Conservation (phyloP, 495 filamentous ascomycete genomes). For the Beverwykella pulmonaria region DNA sequence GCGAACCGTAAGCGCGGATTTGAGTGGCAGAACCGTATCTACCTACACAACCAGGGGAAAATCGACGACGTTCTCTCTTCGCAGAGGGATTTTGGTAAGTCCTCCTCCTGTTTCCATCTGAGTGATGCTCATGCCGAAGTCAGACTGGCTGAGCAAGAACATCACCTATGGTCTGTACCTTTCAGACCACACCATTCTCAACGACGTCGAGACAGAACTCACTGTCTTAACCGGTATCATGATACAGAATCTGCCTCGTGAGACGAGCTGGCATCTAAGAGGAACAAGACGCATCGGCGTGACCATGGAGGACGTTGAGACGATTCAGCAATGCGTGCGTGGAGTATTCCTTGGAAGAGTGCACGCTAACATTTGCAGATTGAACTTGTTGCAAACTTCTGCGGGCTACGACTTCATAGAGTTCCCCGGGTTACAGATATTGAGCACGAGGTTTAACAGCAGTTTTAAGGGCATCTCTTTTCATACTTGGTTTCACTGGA, state of each 20-base stretch:
- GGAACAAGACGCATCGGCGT: conserved; percentile 42
- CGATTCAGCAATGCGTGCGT: conserved; percentile 45
- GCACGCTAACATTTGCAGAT: conserved; percentile 33
- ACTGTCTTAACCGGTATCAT: conserved; percentile 45
- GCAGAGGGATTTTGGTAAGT: conserved; percentile 44
- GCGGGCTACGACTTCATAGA: conserved; percentile 37
- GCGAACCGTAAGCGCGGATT: conserved; percentile 40
- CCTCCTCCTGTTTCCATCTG: not conserved
- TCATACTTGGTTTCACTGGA: no score
- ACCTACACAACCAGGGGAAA: conserved; percentile 38
- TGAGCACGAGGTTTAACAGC: conserved; percentile 41
- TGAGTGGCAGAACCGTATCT: conserved; percentile 41
- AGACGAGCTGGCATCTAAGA: conserved; percentile 45
- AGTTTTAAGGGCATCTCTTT: not conserved
- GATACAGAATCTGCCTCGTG: conserved; percentile 44
- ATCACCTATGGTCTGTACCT: conserved; percentile 48
- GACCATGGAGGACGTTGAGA: conserved; percentile 42
- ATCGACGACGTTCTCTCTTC: conserved; percentile 38
- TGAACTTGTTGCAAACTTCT: conserved; percentile 41
- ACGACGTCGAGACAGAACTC: conserved; percentile 45
- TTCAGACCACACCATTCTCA: conserved; percentile 44
- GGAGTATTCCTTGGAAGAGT: not conserved
- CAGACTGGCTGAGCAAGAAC: conserved; percentile 44
- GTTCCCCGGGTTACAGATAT: conserved; percentile 44
- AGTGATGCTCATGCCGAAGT: not conserved